Conservation (phyloP, 768 basidiomycete genomes). For the Podaxis pistillaris region DNA sequence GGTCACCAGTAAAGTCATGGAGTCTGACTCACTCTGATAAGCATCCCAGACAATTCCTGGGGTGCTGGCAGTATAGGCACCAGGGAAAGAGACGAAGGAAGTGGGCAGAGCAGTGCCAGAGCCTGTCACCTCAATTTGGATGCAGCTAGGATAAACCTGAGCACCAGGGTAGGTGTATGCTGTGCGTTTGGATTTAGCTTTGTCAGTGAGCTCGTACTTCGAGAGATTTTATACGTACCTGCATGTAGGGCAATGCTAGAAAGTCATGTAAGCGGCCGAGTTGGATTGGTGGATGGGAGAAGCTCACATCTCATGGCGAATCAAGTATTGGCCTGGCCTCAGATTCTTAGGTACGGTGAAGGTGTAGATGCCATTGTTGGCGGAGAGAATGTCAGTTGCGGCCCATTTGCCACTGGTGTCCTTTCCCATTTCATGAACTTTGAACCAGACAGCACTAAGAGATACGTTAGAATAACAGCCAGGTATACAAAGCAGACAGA, state of each 20-base stretch:
- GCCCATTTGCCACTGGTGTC: conserved; percentile 43
- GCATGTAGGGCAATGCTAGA: conserved; percentile 35
- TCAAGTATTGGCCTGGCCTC: conserved; percentile 44
- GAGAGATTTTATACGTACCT: conserved; percentile 15
- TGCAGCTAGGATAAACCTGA: conserved; percentile 44
- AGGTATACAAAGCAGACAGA: not conserved
- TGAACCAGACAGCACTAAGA: conserved; percentile 48
- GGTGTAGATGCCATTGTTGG: conserved; percentile 36
- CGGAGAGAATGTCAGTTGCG: conserved; percentile 35
- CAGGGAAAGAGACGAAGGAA: conserved; percentile 46
- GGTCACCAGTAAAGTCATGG: not conserved
- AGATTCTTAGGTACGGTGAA: conserved; percentile 44
- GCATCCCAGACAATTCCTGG: conserved; percentile 35
- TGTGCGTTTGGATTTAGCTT: not conserved
- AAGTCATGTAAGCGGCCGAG: not conserved
- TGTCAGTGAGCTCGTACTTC: not conserved
- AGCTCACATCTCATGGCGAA: conserved; percentile 43
- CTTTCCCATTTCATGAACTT: conserved; percentile 42
- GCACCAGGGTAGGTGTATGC: conserved; percentile 34
- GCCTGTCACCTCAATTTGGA: conserved; percentile 43
- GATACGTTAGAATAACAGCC: not conserved
- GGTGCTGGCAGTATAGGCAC: conserved; percentile 34
- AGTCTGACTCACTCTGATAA: conserved; percentile 27
- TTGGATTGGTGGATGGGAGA: not conserved
- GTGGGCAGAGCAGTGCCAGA: conserved; percentile 40